Conservation (phyloP, 2,329 filamentous ascomycete genomes). For the Xylaria polymorpha region DNA sequence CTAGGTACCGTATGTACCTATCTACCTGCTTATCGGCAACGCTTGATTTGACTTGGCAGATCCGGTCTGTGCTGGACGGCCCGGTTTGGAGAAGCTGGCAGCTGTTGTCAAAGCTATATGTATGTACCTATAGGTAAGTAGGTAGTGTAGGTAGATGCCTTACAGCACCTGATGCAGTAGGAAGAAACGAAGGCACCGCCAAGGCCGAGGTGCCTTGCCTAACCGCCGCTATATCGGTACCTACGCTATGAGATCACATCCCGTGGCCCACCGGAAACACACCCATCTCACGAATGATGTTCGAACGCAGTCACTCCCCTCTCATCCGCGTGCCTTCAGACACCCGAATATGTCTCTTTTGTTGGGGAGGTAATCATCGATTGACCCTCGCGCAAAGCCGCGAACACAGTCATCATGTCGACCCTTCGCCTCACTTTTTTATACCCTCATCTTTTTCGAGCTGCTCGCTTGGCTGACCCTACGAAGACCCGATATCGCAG, state of each 20-base stretch:
- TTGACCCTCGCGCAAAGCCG: slow-evolving; percentile 18
- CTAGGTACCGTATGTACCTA: too few relatives aligned
- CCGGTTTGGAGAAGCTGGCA: background rate
- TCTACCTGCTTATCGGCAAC: too few relatives aligned
- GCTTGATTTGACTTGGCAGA: slow-evolving; percentile 19
- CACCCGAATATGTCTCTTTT: slow-evolving; percentile 31
- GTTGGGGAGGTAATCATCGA: slow-evolving; percentile 13
- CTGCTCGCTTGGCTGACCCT: slow-evolving; percentile 59
- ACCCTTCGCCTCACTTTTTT: slow-evolving; percentile 73
- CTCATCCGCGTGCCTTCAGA: slow-evolving; percentile 4
- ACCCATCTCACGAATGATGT: slow-evolving; percentile 15
- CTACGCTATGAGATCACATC: slow-evolving; percentile 32
- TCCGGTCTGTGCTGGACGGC: background rate
- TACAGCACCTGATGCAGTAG: too few relatives aligned
- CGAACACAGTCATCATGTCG: slow-evolving; percentile 61
- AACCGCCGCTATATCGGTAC: slow-evolving; percentile 2
- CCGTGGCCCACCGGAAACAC: slow-evolving; percentile 5
- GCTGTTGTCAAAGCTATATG: background rate
- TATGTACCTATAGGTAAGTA: too few relatives aligned
- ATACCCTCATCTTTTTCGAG: slow-evolving; percentile 74
- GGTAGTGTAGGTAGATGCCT: too few relatives aligned
- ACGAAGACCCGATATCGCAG: slow-evolving; percentile 54
- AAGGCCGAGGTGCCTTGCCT: slow-evolving; percentile 12
- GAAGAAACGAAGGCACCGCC: background rate
- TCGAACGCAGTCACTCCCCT: slow-evolving; percentile 15